phyloP scores from a whole-genome alignment of 2,329 filamentous ascomycete species.

The Verticillium isaacii region DNA sequence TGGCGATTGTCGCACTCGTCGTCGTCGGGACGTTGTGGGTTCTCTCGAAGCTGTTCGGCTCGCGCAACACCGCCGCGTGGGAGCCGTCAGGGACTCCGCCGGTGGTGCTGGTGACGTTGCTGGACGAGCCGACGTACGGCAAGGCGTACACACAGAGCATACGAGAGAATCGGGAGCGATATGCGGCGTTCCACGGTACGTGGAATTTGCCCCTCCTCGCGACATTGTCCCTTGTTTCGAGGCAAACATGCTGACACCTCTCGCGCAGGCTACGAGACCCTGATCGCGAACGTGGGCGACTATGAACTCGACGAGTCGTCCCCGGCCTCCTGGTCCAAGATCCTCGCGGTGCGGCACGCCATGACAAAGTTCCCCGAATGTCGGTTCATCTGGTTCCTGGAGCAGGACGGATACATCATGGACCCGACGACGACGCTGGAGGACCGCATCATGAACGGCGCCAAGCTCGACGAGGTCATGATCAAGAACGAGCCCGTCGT shows the following conservation, averaged over 20 bases:
- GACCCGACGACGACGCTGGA: conserved; percentile 67
- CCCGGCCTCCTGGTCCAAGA: conserved; percentile 62
- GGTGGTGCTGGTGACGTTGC: conserved; percentile 78
- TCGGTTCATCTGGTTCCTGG: conserved; percentile 82
- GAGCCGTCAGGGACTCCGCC: conserved; percentile 51
- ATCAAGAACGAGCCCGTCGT: conserved; percentile 81
- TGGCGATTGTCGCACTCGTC: conserved; percentile 49
- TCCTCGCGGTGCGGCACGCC: conserved; percentile 85
- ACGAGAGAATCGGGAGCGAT: conserved; percentile 76
- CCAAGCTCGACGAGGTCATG: conserved; percentile 72
- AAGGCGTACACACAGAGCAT: conserved; percentile 67
- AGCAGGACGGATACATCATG: conserved; percentile 84
- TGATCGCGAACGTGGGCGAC: conserved; percentile 72
- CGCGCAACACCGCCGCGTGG: conserved; percentile 4
- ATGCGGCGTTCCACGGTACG: conserved; percentile 82
- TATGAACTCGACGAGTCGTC: conserved; percentile 58
- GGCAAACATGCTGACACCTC: conserved; percentile 8
- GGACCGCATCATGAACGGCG: conserved; percentile 62
- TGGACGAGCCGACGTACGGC: conserved; percentile 64
- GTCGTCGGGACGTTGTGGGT: conserved; percentile 59
- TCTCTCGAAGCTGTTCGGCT: conserved; percentile 30
- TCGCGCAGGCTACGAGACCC: conserved; percentile 71
- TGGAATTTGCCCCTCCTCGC: conserved; percentile 3
- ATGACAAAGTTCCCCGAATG: conserved; percentile 73
- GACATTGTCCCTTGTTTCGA: background rate